Base-by-base conservation (phyloP, 2,329 filamentous ascomycete genomes). In the Colletotrichum sp. region DNA sequence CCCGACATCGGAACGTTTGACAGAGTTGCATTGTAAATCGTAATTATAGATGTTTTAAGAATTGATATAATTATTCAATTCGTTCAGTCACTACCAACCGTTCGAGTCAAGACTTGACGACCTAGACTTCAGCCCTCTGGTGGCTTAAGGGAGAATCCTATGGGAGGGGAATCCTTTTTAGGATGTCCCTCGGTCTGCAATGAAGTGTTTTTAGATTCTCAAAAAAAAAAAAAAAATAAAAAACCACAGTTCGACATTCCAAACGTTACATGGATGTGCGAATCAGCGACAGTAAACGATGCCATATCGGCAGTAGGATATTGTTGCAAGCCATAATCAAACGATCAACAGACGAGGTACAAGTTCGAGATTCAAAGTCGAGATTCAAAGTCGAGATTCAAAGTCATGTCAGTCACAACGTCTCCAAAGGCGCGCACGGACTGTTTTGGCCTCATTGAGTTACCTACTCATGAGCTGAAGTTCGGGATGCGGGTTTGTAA, bases 1-100 rank as follows among this genome's bases (percentile, higher is more conserved):
- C 55, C 64, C 52, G 67, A 69, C 52, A 69, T 61, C 52, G 55
- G 67, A 34, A 26, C n/a, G 14, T 43, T 26, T 24, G 48, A 60
- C 13, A 43, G n/a, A 34, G 34, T 28, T 43, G 61, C 14, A 61
- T 18, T 64, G 34, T 12, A 7, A 4, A 30, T 21, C 43, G 43
- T 10, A 61, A 21, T 21, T 32, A 24, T 61, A 36, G 30, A 24
- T 28, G 7, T 28, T 52, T 52, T 12, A 52, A 7, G 10, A 52
- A 52, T 13, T 21, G n/a, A 52, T 52, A 4, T 52, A 21, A 52
- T 13, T 52, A 52, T 52, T 21, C 43, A 21, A 52, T 13, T 52
- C n/a, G n/a, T 52, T 21, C 43, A 52, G 43, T 52, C n/a, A 52
- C n/a, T 21, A 21, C 43, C 6, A 7, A 52, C 6, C 2, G 10